These are phyloP conservation scores for Cryphonectria parasitica DNA, from an alignment of 2,329 filamentous ascomycete species.

Conservation along the genomic window DNA sequence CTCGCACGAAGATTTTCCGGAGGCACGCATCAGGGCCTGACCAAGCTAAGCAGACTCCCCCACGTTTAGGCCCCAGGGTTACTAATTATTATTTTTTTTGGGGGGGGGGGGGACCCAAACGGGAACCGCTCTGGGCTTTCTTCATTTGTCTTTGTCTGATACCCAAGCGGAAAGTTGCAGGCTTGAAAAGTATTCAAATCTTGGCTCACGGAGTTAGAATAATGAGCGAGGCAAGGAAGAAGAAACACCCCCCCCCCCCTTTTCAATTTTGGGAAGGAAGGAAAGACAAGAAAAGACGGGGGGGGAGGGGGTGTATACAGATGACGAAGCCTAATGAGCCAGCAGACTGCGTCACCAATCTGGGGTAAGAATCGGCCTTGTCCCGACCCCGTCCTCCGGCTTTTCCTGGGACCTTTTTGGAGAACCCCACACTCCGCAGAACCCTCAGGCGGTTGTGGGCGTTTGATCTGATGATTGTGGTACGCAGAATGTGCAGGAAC, in stretches of 20 bases:
- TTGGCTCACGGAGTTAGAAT: neutral
- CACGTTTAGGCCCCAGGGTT: conserved; percentile 27
- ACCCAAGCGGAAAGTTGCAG: too few species aligned
- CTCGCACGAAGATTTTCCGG: conserved; percentile 29
- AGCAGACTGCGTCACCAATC: conserved; percentile 27
- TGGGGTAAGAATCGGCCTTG: conserved; percentile 25
- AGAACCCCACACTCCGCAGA: conserved; percentile 24
- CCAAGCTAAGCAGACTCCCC: conserved; percentile 15
- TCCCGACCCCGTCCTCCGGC: conserved; percentile 24
- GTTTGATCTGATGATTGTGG: conserved; percentile 27
- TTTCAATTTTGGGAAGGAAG: too few species aligned
- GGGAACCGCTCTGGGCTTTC: neutral
- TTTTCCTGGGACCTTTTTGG: conserved; percentile 9
- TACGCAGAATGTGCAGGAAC: conserved; percentile 11
- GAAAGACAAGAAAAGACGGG: too few species aligned
- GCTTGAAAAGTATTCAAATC: too few species aligned
- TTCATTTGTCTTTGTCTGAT: neutral
- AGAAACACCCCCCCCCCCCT: too few species aligned
- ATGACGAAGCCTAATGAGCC: conserved; percentile 8
- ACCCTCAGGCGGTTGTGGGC: conserved; percentile 21
- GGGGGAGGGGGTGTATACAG: neutral
- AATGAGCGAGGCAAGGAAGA: neutral
- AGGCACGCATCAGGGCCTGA: neutral
- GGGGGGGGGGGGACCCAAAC: too few species aligned
- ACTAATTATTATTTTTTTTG: neutral